Base-by-base conservation (phyloP, 2,329 filamentous ascomycete species). In the Didymella pinodella region DNA sequence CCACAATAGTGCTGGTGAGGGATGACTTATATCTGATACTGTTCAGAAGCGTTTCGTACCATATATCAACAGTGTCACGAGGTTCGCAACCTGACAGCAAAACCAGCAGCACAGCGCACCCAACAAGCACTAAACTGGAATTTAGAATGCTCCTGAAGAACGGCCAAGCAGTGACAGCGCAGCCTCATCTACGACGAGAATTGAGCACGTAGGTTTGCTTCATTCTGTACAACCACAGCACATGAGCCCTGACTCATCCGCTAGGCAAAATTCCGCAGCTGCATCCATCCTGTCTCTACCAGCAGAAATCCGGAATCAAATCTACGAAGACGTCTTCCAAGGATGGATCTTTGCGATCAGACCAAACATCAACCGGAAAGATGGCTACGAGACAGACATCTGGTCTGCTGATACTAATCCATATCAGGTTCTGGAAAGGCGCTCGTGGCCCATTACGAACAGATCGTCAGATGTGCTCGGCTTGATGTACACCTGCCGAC, bases 401-500 rank as follows among this genome's bases (percentile, higher is more conserved):
- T 59, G 46, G 46, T 47, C 49, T 11, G 31, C 25, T 16, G 38
- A 32, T 7, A 36, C 31, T 4, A 7, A 28, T 20, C 38, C 56
- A 32, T 46, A 45, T 32, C 44, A 41, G 4, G 38, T 36, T 28
- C n/a, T 20, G 4, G 25, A 10, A 29, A 3, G 14, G 22, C 32
- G 29, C 31, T 2, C 38, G 12, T 16, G 28, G 31, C 40, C 20
- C 40, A 1, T 16, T 11, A 12, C 20, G 2, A 22, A 49, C 26
- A 41, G 18, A n/a, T 45, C 46, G 7, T 20, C 26, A 7, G 50
- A 41, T 18, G 29, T 38, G 18, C 28, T 59, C 14, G 18, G 45
- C 50, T 14, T 59, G 11, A 28, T 54, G 16, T 50, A 40, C 16
- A 54, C 49, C 31, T 59, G 56, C 32, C 45, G 45, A 41, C 49